A percentile compares a stretch with the other conserved stretches of the same genome.
Conservation (phyloP, 2,329 filamentous ascomycete genomes). For the Botrytis squamosa region DNA sequence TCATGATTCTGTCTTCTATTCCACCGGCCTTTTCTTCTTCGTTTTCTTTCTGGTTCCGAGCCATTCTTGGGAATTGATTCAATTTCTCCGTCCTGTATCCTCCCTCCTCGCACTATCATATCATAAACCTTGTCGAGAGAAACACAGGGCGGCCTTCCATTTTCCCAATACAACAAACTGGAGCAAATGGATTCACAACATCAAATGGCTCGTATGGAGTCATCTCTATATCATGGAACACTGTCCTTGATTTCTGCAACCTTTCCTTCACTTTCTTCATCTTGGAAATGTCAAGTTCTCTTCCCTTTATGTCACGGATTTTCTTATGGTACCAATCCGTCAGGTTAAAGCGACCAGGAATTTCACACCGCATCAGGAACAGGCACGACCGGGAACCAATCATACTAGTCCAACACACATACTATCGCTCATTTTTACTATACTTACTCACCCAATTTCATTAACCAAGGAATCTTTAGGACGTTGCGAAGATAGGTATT, state of each 20-base stretch:
- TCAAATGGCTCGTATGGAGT: not conserved
- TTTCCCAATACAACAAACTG: not conserved
- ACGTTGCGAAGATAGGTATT: not conserved
- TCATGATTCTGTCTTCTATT: not conserved
- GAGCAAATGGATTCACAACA: not conserved
- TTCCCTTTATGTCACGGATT: not conserved
- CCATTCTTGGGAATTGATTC: constrained; percentile 6
- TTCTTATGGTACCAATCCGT: not conserved
- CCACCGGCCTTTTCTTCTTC: constrained; percentile 3
- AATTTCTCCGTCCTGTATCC: constrained; percentile 1
- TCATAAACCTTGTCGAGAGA: constrained; percentile 2
- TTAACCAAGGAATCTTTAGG: constrained; percentile 1
- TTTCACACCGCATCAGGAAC: constrained; percentile 17
- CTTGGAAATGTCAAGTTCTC: not conserved
- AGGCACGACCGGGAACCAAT: constrained; percentile 13
- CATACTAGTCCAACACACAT: constrained; percentile 17
- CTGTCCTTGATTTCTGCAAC: not conserved
- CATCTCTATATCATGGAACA: not conserved
- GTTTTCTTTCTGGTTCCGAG: constrained; percentile 19
- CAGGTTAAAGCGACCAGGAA: constrained; percentile 13
- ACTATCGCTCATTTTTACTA: not conserved
- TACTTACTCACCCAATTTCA: constrained; percentile 2
- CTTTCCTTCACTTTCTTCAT: not conserved
- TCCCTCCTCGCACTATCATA: constrained; percentile 6
- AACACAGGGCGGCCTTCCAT: constrained; percentile 11